Conservation (phyloP, 2,329 filamentous ascomycete species). For the Cryphonectria naterciae region DNA sequence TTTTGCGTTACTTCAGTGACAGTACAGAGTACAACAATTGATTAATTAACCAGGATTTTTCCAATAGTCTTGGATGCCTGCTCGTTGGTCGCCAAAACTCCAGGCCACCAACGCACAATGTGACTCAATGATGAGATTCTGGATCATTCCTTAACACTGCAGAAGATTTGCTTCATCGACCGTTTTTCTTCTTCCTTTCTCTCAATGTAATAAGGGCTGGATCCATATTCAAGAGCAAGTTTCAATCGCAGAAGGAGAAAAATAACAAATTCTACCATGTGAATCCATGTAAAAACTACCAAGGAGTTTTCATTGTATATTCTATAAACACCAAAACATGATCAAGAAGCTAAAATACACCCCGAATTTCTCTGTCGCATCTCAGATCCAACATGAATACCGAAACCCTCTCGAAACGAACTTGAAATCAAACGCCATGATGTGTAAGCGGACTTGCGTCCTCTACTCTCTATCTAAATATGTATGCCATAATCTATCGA, state of each 20-base stretch:
- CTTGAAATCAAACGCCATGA: background rate
- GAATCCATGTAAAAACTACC: background rate
- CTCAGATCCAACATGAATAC: background rate
- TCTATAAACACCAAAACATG: slow-evolving; percentile 2
- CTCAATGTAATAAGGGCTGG: too few relatives aligned
- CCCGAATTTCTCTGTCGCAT: background rate
- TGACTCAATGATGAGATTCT: background rate
- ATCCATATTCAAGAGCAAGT: background rate
- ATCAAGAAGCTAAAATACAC: background rate
- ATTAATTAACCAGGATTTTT: background rate
- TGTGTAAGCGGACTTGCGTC: slow-evolving; percentile 5
- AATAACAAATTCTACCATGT: background rate
- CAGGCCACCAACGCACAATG: background rate
- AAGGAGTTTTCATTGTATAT: background rate
- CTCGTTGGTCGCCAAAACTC: background rate
- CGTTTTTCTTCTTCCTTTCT: background rate
- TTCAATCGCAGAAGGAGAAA: background rate
- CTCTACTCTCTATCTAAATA: background rate
- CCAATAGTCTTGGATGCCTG: background rate
- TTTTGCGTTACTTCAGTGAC: background rate
- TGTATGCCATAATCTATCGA: background rate
- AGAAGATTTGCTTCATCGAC: background rate
- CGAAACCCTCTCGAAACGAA: background rate
- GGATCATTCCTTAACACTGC: background rate
- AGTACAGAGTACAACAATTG: background rate